Evolutionary conservation across 345 rosid genomes (phyloP).

Genomic region (Sisymbrium altissimum): DNA sequence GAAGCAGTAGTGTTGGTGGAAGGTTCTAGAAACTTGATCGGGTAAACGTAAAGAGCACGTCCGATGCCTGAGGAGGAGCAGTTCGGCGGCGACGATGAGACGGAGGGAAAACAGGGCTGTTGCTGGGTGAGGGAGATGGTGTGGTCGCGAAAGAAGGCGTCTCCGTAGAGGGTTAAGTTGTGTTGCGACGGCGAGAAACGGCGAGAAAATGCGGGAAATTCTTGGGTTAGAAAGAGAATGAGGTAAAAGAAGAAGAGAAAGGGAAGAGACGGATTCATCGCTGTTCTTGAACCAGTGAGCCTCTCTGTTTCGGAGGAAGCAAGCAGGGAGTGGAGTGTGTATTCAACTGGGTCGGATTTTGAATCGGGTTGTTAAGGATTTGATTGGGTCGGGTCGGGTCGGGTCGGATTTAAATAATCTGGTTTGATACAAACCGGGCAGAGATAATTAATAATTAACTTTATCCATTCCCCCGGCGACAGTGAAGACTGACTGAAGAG

Average conservation of each 20-base stretch:
- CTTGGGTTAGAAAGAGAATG: constrained; percentile 32
- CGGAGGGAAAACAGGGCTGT: constrained; percentile 38
- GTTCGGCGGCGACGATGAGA: constrained; percentile 27
- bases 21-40: constrained; percentile 57
- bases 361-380: not conserved
- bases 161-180: constrained; percentile 67
- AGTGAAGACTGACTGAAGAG: constrained; percentile 9
- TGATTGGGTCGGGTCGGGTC: not conserved
- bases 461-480: constrained; percentile 45
- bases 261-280: constrained; percentile 13
- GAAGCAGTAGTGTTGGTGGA: constrained; percentile 49
- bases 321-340: not conserved
- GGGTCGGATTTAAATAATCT: not conserved
- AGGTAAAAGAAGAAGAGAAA: constrained; percentile 37
- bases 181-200: constrained; percentile 35
- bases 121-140: constrained; percentile 69
- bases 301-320: not conserved
- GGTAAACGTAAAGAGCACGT: constrained; percentile 56
- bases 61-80: constrained; percentile 38
- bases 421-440: not conserved
- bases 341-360: not conserved
- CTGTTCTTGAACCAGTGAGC: not conserved
- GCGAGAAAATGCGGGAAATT: constrained; percentile 32
- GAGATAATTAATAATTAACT: not conserved
- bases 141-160: constrained; percentile 49